These are phyloP conservation scores for Solanum chmielewskii DNA, from an alignment of 257 asterid genomes.

Conservation along the genomic window DNA sequence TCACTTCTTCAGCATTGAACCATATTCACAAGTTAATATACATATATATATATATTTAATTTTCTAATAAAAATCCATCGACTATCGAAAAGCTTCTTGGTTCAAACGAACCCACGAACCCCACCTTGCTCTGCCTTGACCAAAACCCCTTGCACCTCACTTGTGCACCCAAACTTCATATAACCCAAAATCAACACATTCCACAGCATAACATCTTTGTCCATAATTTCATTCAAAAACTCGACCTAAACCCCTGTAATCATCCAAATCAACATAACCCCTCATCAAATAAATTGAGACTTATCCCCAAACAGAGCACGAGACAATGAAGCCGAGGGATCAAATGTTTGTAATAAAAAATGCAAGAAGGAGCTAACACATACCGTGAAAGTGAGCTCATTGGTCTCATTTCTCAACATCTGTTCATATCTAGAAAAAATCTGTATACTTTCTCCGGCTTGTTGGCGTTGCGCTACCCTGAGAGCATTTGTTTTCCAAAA, in stretches of 20 bases:
- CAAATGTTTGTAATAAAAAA: not conserved
- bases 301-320: not conserved
- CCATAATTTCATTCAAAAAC: not conserved
- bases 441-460: no score
- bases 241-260: not conserved
- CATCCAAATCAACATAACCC: not conserved
- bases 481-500: not conserved
- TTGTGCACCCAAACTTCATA: not conserved
- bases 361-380: not conserved
- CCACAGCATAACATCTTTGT: not conserved
- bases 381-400: constrained; percentile 6
- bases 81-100: no score
- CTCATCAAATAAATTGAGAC: not conserved
- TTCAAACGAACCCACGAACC: no score
- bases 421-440: no score
- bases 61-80: no score
- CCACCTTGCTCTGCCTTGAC: no score
- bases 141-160: not conserved
- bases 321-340: not conserved
- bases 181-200: not conserved
- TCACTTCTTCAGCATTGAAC: no score
- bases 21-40: no score
- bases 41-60: no score
- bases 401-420: not conserved
- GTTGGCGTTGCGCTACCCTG: no score